phyloP scores from a whole-genome alignment of 169 alveolate genomes.

The Theileria parva region DNA sequence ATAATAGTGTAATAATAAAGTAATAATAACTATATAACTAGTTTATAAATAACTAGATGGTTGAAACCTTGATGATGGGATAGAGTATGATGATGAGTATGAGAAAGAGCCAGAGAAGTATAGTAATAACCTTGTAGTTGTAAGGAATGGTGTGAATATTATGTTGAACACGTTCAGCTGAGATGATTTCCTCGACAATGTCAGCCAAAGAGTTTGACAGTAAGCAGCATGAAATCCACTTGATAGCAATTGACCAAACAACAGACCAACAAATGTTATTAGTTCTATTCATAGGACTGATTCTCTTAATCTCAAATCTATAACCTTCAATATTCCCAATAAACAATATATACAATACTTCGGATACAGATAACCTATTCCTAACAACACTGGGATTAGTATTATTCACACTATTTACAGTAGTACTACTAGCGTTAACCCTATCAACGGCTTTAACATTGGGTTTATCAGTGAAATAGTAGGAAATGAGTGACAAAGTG shows the following conservation, averaged over 20 bases:
- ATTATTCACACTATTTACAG: no score
- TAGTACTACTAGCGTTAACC: background rate
- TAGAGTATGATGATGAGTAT: background rate
- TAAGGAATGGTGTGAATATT: conserved; percentile 44
- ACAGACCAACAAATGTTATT: conserved; percentile 57
- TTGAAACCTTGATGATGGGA: conserved; percentile 7
- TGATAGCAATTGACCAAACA: conserved; percentile 75
- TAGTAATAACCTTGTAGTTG: conserved; percentile 31
- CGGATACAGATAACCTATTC: background rate
- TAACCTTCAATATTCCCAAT: conserved; percentile 70
- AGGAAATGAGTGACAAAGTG: conserved; percentile 3
- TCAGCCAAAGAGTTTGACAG: conserved; percentile 73
- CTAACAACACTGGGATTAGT: background rate
- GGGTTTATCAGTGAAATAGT: background rate
- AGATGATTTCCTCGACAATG: conserved; percentile 69
- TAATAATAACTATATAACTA: no score
- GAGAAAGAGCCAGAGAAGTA: conserved; percentile 29
- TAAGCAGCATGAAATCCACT: conserved; percentile 71
- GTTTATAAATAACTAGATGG: background rate
- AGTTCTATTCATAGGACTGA: conserved; percentile 66
- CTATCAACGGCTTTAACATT: background rate
- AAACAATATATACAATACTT: conserved; percentile 53
- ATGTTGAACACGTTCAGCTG: conserved; percentile 39
- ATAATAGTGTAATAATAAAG: no score
- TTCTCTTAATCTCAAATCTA: conserved; percentile 61